Conservation (phyloP, 257 asterid genomes). For the Solanum sejunctum region DNA sequence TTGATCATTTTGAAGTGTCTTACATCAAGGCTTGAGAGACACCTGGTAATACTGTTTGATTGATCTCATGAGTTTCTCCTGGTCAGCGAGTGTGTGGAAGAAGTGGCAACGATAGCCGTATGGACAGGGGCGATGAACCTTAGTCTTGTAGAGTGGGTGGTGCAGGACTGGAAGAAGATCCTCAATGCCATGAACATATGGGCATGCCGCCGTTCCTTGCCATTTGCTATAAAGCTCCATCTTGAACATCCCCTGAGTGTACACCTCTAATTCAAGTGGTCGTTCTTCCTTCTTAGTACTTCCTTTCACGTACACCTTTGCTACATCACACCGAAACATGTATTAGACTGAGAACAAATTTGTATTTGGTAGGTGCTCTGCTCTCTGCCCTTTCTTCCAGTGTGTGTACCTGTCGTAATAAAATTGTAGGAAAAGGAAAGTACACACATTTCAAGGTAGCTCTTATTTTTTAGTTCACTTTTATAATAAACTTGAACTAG, state of each 20-base stretch:
- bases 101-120: slow-evolving; percentile 83
- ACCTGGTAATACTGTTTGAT: slow-evolving; percentile 9
- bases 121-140: slow-evolving; percentile 60
- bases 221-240: slow-evolving; percentile 82
- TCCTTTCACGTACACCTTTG: slow-evolving; percentile 52
- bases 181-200: slow-evolving; percentile 60
- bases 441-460: background rate
- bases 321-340: slow-evolving; percentile 12
- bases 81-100: slow-evolving; percentile 46
- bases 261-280: slow-evolving; percentile 59
- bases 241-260: slow-evolving; percentile 73
- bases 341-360: background rate
- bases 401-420: background rate
- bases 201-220: slow-evolving; percentile 51
- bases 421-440: background rate
- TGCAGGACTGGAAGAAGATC: slow-evolving; percentile 69
- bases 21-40: background rate
- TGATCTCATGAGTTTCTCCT: slow-evolving; percentile 40
- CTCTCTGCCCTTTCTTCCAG: background rate
- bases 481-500: background rate
- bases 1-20: background rate
- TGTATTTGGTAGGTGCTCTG: background rate
- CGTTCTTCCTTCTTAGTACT: slow-evolving; percentile 22
- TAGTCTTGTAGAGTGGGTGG: slow-evolving; percentile 83
- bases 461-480: background rate